These are phyloP conservation scores for Pistacia integerrima DNA, from an alignment of 345 rosid genomes.

Conservation along the genomic window DNA sequence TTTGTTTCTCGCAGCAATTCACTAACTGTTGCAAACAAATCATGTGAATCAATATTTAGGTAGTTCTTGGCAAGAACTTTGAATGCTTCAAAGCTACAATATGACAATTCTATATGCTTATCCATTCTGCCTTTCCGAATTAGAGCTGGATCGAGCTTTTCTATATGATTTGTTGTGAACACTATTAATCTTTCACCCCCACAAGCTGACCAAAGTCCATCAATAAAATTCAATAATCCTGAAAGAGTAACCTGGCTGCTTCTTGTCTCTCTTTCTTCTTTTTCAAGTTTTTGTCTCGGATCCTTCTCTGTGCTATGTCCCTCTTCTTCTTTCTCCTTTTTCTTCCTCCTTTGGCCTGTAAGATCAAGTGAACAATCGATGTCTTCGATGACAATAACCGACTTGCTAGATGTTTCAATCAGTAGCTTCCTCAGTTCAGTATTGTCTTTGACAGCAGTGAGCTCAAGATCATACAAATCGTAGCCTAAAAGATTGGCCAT, in stretches of 20 bases:
- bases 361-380: constrained; percentile 50
- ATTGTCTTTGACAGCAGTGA: constrained; percentile 44
- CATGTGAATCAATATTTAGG: constrained; percentile 21
- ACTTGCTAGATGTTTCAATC: constrained; percentile 41
- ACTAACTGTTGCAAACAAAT: constrained; percentile 18
- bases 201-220: too few species aligned
- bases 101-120: too few species aligned
- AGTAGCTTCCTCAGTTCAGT: constrained; percentile 39
- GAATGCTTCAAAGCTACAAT: too few species aligned
- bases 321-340: constrained; percentile 24
- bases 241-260: constrained; percentile 40
- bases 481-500: constrained; percentile 43
- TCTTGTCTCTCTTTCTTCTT: constrained; percentile 19
- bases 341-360: constrained; percentile 39
- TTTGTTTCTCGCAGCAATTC: constrained; percentile 25
- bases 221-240: too few species aligned
- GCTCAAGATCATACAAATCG: constrained; percentile 40
- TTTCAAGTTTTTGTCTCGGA: constrained; percentile 13
- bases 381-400: constrained; percentile 41
- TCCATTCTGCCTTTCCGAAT: too few species aligned
- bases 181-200: too few species aligned
- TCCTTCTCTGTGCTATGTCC: constrained; percentile 3
- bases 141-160: too few species aligned
- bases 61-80: too few species aligned
- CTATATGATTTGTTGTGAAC: too few species aligned